Base-by-base conservation (phyloP, 306 rosid genomes). In the Oemleria cerasiformis region DNA sequence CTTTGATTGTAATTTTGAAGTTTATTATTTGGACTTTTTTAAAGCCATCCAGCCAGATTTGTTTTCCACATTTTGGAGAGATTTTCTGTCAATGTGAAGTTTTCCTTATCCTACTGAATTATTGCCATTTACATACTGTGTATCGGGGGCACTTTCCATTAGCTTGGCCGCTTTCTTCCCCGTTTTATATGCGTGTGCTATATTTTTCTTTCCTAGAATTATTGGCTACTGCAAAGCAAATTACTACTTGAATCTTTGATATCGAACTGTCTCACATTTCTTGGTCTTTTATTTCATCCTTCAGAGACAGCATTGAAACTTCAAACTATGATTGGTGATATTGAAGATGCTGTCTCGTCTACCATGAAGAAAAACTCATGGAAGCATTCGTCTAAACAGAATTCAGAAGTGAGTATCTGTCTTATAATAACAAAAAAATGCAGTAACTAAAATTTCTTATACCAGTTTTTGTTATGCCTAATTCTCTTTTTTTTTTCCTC, bases 301-400 rank as follows among this genome's bases (percentile, higher is more conserved):
- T 75, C 92, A 94, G 97, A 91, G 85, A 91, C 91, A 5, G 87
- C 95, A 50, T 76, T 94, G 80, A 91, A 91, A 84, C 98, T 94
- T 74, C 92, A 94, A 75, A 79, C 73, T 38, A 79, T 94, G 92
- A 81, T 91, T 75, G 98, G 96, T 74, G 96, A 91, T 73, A 89
- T 88, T 74, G 97, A 94, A 81, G 98, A 94, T 82, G 90, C 90
- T 65, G 98, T 94, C 67, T 89, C 88, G 41, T 82, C 85, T 61
- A 71, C 92, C 69, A 75, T 89, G 92, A 86, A 74, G 79, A 87
- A 77, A 81, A 88, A 76, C 88, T 76, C 84, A n/a, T 83, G 85
- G 87, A 93, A 80, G 79, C 81, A 75, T 71, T 84, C 82, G 14
- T 23, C 79, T 15, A 70, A 60, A 38, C 86, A 79, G 57, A 88